phyloP scores from a whole-genome alignment of 495 filamentous ascomycete species.

The Thermochaetoides thermophila region DNA sequence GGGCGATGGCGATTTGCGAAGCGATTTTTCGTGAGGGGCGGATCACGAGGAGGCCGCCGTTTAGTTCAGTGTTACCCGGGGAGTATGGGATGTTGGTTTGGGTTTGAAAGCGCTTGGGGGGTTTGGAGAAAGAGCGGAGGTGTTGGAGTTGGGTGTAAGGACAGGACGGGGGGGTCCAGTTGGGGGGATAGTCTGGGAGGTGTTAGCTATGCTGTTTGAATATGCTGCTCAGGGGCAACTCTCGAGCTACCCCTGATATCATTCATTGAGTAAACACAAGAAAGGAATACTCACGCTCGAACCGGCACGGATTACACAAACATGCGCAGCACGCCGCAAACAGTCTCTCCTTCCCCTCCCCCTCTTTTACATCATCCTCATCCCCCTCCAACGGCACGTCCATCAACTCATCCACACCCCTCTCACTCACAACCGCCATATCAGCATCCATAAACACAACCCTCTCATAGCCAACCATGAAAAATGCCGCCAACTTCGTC shows the following conservation, averaged over 20 bases:
- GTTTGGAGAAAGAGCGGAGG: conserved; percentile 21
- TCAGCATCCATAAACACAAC: conserved; percentile 73
- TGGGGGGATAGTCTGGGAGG: conserved; percentile 56
- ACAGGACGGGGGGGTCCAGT: conserved; percentile 63
- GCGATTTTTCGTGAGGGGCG: background rate
- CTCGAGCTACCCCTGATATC: too few species aligned
- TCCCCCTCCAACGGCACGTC: conserved; percentile 46
- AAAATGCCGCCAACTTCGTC: conserved; percentile 69
- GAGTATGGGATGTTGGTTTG: background rate
- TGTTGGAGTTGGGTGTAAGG: conserved; percentile 57
- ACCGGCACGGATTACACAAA: conserved; percentile 12
- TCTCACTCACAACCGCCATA: conserved; percentile 63
- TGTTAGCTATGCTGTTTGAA: conserved; percentile 18
- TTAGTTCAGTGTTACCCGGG: background rate
- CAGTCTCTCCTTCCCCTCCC: background rate
- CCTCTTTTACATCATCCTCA: too few species aligned
- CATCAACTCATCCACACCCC: conserved; percentile 88
- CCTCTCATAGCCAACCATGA: conserved; percentile 51
- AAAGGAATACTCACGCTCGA: conserved; percentile 42
- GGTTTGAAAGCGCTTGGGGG: conserved; percentile 14
- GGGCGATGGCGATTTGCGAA: background rate
- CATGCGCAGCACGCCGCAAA: conserved; percentile 4
- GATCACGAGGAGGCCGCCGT: background rate
- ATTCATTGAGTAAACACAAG: conserved; percentile 20
- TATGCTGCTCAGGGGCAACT: background rate